Percentiles rank a stretch among this genome's conserved stretches.
Conservation (phyloP, 345 rosid genomes). For the Populus davidiana region DNA sequence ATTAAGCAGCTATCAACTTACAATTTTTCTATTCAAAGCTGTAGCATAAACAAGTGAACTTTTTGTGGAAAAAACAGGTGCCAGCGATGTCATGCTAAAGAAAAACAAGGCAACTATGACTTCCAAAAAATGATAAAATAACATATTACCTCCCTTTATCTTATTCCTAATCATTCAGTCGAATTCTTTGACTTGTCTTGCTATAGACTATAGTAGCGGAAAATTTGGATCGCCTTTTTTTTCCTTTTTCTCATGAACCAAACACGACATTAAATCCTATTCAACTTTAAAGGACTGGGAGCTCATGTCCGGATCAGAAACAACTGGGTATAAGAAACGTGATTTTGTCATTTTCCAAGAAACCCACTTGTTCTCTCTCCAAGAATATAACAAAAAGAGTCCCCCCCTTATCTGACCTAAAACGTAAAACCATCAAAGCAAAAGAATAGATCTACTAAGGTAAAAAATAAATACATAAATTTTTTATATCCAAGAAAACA, state of each 20-base stretch:
- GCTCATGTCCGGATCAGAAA: constrained; percentile 3
- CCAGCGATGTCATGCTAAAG: constrained; percentile 18
- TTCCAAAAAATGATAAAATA: not conserved
- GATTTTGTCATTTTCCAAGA: constrained; percentile 2
- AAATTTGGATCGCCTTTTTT: not conserved
- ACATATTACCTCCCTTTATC: not conserved
- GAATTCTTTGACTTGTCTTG: not conserved
- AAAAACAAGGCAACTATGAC: not conserved
- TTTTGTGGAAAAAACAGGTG: not conserved
- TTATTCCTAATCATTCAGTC: not conserved
- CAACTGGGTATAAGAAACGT: not conserved
- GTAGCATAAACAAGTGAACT: constrained; percentile 10
- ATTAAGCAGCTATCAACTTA: not conserved
- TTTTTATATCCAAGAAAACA: not conserved
- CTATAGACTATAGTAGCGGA: no score
- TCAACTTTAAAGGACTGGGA: not conserved
- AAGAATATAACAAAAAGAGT: no score
- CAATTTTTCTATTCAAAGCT: constrained; percentile 29
- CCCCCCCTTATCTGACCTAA: constrained; percentile 7
- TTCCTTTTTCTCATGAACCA: constrained; percentile 15
- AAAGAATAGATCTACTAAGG: constrained; percentile 14
- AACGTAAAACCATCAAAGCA: not conserved
- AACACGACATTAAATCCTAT: constrained; percentile 7
- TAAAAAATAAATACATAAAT: not conserved
- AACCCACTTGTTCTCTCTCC: not conserved